Percentiles rank a stretch among this genome's conserved stretches.
These are phyloP conservation scores for Rhodotorula sp. DNA, from an alignment of 1,284 basidiomycete genomes.

Conservation along the genomic window DNA sequence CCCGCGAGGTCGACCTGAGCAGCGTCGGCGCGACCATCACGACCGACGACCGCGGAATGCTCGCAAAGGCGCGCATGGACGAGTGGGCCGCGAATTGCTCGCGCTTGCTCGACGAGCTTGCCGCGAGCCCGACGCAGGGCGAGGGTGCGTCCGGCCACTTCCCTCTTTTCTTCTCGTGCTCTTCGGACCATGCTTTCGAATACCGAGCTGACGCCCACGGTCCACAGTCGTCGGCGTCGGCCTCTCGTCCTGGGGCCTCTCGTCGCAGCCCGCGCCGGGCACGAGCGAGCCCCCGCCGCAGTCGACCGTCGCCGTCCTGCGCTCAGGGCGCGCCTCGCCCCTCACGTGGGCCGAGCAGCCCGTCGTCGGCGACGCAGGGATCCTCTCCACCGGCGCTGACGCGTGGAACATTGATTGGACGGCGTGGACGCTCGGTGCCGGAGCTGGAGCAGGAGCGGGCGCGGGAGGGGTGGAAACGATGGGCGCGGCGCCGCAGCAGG, in stretches of 20 bases:
- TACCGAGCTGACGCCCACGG: not conserved
- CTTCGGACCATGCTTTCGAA: too few species aligned
- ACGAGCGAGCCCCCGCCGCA: not conserved
- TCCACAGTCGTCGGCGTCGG: constrained; percentile 11
- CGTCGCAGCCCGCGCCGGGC: not conserved
- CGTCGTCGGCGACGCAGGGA: not conserved
- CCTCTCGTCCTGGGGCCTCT: constrained; percentile 11
- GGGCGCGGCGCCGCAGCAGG: too few species aligned
- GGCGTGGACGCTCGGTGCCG: not conserved
- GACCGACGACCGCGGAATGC: constrained; percentile 6
- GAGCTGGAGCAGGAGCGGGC: too few species aligned
- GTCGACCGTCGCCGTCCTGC: constrained; percentile 10
- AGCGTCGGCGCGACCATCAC: constrained; percentile 3
- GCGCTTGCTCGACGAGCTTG: constrained; percentile 7
- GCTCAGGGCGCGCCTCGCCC: constrained; percentile 14
- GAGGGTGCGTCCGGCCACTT: not conserved
- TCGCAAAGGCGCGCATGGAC: constrained; percentile 12
- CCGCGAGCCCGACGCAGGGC: not conserved
- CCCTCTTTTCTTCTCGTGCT: too few species aligned
- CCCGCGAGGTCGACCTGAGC: constrained; percentile 5
- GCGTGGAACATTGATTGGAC: not conserved
- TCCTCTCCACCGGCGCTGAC: not conserved
- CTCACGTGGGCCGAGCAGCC: constrained; percentile 4
- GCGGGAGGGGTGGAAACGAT: too few species aligned
- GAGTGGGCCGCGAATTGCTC: constrained; percentile 6